Percentiles rank a stretch among this genome's conserved stretches.
These are phyloP conservation scores for Sporothrix sp. DNA, from an alignment of 2,329 filamentous ascomycete genomes.

Conservation along the genomic window DNA sequence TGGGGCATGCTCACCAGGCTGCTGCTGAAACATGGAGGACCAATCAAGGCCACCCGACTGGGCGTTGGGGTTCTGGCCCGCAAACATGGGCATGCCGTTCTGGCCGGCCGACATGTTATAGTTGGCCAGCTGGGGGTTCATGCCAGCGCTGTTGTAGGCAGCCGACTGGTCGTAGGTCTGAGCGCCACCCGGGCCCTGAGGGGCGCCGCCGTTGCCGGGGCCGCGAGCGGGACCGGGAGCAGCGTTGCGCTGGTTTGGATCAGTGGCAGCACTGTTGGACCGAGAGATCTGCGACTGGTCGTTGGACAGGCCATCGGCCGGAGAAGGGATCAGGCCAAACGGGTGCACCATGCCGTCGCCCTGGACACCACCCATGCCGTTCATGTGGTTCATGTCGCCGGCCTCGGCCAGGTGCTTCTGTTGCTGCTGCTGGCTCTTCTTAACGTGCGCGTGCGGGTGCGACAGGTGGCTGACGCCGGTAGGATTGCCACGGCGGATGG, in stretches of 20 bases:
- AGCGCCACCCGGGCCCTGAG: neutral
- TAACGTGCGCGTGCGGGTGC: constrained; percentile 81
- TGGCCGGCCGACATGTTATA: constrained; percentile 55
- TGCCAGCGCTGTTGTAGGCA: constrained; percentile 47
- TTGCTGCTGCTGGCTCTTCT: constrained; percentile 54
- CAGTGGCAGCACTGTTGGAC: constrained; percentile 43
- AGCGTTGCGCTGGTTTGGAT: constrained; percentile 50
- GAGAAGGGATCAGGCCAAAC: constrained; percentile 34
- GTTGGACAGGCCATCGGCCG: constrained; percentile 48
- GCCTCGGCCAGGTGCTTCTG: constrained; percentile 46
- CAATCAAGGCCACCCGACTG: constrained; percentile 56
- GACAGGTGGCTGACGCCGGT: constrained; percentile 91
- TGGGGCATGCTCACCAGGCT: constrained; percentile 45
- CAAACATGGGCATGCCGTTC: constrained; percentile 56
- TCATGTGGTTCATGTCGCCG: constrained; percentile 49
- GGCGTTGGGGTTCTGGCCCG: constrained; percentile 50
- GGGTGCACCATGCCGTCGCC: constrained; percentile 43
- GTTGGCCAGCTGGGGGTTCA: constrained; percentile 56
- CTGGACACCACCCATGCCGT: constrained; percentile 49
- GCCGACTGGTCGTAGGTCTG: constrained; percentile 34
- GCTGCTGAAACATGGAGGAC: constrained; percentile 73
- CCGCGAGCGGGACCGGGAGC: constrained; percentile 19
- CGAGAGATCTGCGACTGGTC: constrained; percentile 54
- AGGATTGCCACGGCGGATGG: constrained; percentile 88
- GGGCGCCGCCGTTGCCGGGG: constrained; percentile 12